Percentiles rank a stretch among this genome's conserved stretches.
phyloP scores from a whole-genome alignment of 495 filamentous ascomycete species.

The Xylaria telfairii region DNA sequence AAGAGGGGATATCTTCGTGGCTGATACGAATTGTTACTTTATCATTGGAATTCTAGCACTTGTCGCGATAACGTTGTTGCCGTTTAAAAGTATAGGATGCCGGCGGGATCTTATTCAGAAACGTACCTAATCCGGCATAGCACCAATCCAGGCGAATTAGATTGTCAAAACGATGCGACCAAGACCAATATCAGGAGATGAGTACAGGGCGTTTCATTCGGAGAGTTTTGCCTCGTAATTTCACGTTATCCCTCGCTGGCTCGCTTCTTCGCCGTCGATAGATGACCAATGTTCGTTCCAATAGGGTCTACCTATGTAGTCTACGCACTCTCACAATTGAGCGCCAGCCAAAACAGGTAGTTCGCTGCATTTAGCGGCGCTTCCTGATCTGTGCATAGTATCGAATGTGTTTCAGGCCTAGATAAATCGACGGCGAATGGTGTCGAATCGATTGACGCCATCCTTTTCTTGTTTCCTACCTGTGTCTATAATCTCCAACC shows the following conservation, averaged over 20 bases:
- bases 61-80: conserved; percentile 2
- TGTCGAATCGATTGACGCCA: conserved; percentile 14
- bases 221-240: neutral
- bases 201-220: neutral
- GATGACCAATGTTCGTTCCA: conserved; percentile 1
- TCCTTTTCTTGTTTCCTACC: neutral
- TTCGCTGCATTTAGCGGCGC: conserved; percentile 10
- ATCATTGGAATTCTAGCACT: neutral
- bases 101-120: neutral
- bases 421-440: neutral
- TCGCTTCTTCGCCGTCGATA: conserved; percentile 3
- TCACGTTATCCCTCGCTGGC: neutral
- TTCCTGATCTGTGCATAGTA: conserved; percentile 12
- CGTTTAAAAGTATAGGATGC: neutral
- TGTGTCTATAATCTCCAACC: neutral
- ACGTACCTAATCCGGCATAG: neutral
- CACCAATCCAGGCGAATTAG: neutral
- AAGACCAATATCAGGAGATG: neutral
- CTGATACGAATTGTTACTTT: neutral
- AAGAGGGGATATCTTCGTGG: neutral
- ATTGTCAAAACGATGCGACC: neutral
- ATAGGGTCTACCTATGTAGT: neutral
- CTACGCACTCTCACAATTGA: neutral
- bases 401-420: conserved; percentile 18
- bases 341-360: conserved; percentile 3